Evolutionary conservation across 495 filamentous ascomycete genomes (phyloP), one percentile per base, ranked within the genome.

Genomic region (Pyrenopolyporus hunteri): DNA sequence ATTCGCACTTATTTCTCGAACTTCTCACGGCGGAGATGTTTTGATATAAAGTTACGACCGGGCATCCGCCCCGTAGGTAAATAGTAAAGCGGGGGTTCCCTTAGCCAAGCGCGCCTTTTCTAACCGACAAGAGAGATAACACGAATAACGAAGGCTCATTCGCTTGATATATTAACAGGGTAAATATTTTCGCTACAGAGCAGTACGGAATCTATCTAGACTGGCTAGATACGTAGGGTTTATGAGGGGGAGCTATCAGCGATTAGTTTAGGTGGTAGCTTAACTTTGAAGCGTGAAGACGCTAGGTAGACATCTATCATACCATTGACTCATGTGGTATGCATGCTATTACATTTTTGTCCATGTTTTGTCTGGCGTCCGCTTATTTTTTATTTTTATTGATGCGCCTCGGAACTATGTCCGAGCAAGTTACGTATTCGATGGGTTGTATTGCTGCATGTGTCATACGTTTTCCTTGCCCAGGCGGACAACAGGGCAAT

Each of bases 201-300:
- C 40, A 43, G 40, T n/a, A n/a, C n/a, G n/a, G n/a, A n/a, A n/a
- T n/a, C n/a, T n/a, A 57, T 49, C 47, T 63, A 63, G 53, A 58
- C 46, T 63, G 53, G 59, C 17, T 36, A 39, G 7, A 13, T 33
- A 28, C 53, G 53, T 40, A 57, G 57, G 48, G 53, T 40, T 39
- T 31, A 9, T 23, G 51, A 39, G 13, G 13, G 17, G 37, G 23
- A 11, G 37, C 19, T 9, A 42, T 10, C 0, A 22, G 17, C 19
- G 37, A 42, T 17, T 11, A 22, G 19, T 8, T 23, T 42, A 22
- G 17, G 17, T 4, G n/a, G n/a, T n/a, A n/a, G n/a, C n/a, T n/a
- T n/a, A n/a, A n/a, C n/a, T n/a, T n/a, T n/a, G n/a, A n/a, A n/a
- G n/a, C n/a, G n/a, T n/a, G n/a, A n/a, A n/a, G n/a, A n/a, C n/a